Base-by-base conservation (phyloP, 2,329 filamentous ascomycete genomes). In the Arachnopeziza araneosa region DNA sequence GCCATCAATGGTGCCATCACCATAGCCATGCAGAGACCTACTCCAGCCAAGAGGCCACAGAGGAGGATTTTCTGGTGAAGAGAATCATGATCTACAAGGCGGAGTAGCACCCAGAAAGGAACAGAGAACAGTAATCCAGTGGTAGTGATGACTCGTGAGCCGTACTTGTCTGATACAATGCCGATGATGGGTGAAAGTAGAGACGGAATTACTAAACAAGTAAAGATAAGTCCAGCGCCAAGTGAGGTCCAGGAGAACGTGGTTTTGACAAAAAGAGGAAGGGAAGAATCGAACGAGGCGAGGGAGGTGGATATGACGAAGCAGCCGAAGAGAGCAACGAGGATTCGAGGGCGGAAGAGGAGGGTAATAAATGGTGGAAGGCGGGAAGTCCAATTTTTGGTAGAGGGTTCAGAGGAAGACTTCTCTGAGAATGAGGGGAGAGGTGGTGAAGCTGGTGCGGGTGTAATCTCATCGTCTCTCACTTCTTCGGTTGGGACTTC, bases 1-100 rank as follows among this genome's bases (percentile, higher is more conserved):
- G 88, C 86, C 81, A 91, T 86, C 22, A 90, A 73, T 0, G 87
- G 84, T 0, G 86, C 83, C 67, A 87, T 80, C 0, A 82, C 77
- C 7, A 88, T 74, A 0, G 82, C 79, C 6, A 89, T 69, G 1
- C 80, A 80, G 1, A 82, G 63, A 0, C 89, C 89, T 0, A 86
- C 70, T 0, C 88, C 65, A 0, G 79, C 78, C 0, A 93, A 75
- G 1, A 92, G 74, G 1, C 79, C 83, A 59, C 83, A 87, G 0
- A 92, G 76, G 0, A 91, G 74, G 1, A 88, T 80, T 68, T 90
- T 89, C 60, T 91, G 81, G 1, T 74, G 72, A 6, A 84, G 75
- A 0, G 76, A 79, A 67, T 89, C 79, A 51, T 83, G 73, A 0
- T 78, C 76, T 2, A 91, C 83, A 60, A 90, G 81, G 1, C 88